These are phyloP conservation scores for Citrullus amarus DNA, from an alignment of 306 rosid genomes.

Conservation along the genomic window DNA sequence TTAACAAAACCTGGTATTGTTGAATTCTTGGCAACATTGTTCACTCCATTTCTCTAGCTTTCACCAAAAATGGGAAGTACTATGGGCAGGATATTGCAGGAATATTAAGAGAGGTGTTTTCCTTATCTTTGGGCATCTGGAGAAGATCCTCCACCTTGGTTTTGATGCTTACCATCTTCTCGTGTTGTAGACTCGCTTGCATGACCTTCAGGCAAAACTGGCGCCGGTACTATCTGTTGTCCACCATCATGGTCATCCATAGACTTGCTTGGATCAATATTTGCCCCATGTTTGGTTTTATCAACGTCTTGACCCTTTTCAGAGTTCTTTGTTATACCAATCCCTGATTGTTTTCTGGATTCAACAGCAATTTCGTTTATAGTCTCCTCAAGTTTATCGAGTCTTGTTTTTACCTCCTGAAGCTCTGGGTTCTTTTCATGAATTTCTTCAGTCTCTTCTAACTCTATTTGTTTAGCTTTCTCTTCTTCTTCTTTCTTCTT, in stretches of 20 bases:
- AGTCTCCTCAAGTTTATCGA: constrained; percentile 68
- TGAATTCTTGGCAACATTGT: constrained; percentile 6
- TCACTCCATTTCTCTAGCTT: not conserved
- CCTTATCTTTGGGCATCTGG: constrained; percentile 21
- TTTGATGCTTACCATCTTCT: constrained; percentile 20
- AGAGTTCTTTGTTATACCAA: constrained; percentile 13
- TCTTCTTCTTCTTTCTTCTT: constrained; percentile 53
- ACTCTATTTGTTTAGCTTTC: constrained; percentile 46
- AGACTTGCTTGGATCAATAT: constrained; percentile 23
- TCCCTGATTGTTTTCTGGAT: constrained; percentile 32
- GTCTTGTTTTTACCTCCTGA: constrained; percentile 60
- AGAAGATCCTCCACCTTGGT: constrained; percentile 23
- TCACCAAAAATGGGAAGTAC: not conserved
- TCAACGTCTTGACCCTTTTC: constrained; percentile 18
- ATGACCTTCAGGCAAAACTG: constrained; percentile 18
- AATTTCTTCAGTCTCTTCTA: constrained; percentile 27
- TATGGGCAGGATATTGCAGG: not conserved
- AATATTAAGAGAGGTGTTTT: constrained; percentile 7
- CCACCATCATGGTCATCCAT: constrained; percentile 15
- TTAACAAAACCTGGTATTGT: constrained; percentile 1
- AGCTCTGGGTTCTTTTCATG: constrained; percentile 24
- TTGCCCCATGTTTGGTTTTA: constrained; percentile 9
- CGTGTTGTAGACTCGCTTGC: constrained; percentile 15
- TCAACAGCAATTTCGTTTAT: constrained; percentile 60
- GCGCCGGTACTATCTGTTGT: constrained; percentile 18